Percentiles rank a stretch among this genome's conserved stretches.
phyloP scores from a whole-genome alignment of 2,329 filamentous ascomycete species.

The Teratosphaeria pseudoeucalypti region DNA sequence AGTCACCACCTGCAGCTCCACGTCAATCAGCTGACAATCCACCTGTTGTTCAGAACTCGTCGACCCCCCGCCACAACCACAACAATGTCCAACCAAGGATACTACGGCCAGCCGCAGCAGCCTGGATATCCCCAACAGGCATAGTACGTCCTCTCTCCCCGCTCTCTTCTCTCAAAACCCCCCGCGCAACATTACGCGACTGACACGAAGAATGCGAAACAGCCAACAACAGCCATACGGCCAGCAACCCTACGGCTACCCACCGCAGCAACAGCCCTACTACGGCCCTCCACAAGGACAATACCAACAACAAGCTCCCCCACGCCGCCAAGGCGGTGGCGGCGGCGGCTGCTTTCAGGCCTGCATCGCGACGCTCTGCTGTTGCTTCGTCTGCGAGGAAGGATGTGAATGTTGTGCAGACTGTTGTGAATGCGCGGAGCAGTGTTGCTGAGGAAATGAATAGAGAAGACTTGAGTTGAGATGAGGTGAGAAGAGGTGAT shows the following conservation, averaged over 20 bases:
- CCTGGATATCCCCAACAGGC: constrained; percentile 1
- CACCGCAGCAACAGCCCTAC: constrained; percentile 12
- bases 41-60: background rate
- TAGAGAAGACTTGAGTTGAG: background rate
- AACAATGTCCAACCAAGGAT: constrained; percentile 33
- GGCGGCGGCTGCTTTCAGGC: constrained; percentile 41
- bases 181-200: background rate
- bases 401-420: constrained; percentile 55
- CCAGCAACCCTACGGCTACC: constrained; percentile 20
- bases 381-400: constrained; percentile 55
- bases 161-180: background rate
- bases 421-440: constrained; percentile 44
- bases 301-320: constrained; percentile 18
- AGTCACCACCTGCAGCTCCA: background rate
- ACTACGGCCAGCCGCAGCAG: constrained; percentile 25
- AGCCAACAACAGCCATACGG: background rate
- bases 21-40: constrained; percentile 3
- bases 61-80: background rate
- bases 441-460: constrained; percentile 18
- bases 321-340: constrained; percentile 23
- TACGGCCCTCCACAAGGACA: constrained; percentile 20
- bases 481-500: background rate
- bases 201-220: background rate
- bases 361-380: constrained; percentile 49
- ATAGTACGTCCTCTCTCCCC: background rate